These are phyloP conservation scores for Colletotrichum orchidophilum DNA, from an alignment of 2,329 filamentous ascomycete genomes.

Conservation along the genomic window DNA sequence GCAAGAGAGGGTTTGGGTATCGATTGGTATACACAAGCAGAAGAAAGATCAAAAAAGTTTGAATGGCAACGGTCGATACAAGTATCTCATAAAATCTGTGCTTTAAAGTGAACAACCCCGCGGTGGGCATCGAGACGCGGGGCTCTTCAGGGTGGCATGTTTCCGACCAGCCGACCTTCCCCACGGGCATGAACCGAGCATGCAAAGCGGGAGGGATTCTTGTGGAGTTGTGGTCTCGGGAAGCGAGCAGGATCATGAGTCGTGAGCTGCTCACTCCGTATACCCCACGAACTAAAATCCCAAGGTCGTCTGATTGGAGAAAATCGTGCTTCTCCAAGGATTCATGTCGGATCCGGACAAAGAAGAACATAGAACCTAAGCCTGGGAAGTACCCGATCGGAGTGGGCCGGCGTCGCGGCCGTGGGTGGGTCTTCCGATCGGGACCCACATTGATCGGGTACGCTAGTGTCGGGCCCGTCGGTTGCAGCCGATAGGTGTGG, in stretches of 20 bases:
- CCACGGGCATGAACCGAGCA: conserved; percentile 8
- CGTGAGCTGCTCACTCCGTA: neutral
- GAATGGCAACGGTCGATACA: neutral
- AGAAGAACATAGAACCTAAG: neutral
- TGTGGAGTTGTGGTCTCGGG: neutral
- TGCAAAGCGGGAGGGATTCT: neutral
- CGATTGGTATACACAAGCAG: neutral
- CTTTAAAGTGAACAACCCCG: neutral
- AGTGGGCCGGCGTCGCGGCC: neutral
- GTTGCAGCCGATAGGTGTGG: neutral
- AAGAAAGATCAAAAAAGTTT: neutral
- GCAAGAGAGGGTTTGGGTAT: neutral
- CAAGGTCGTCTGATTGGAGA: neutral
- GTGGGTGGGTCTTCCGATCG: conserved; percentile 21
- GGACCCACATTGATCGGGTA: conserved; percentile 13
- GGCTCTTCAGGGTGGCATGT: neutral
- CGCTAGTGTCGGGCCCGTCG: conserved; percentile 12
- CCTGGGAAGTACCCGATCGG: neutral
- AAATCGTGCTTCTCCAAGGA: neutral
- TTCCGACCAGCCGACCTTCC: conserved; percentile 25
- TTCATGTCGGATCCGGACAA: neutral
- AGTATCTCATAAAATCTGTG: conserved; percentile 29
- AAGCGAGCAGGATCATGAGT: neutral
- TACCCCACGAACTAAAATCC: neutral
- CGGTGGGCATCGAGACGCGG: neutral